phyloP scores from a whole-genome alignment of 116 monocot genomes.

The Zostera marina region DNA sequence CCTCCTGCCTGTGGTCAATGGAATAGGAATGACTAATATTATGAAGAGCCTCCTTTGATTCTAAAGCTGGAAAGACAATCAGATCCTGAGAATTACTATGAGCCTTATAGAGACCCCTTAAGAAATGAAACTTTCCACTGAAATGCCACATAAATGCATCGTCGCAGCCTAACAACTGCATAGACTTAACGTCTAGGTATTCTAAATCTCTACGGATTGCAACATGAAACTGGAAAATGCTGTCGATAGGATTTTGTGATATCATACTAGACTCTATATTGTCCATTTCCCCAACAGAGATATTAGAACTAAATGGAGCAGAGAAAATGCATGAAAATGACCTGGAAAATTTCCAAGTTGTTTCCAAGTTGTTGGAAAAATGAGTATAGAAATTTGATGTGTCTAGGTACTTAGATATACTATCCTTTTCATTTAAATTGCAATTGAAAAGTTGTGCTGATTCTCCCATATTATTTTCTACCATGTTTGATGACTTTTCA shows the following conservation, averaged over 20 bases:
- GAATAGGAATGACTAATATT: conserved; percentile 97
- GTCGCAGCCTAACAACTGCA: conserved; percentile 57
- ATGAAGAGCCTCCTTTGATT: conserved; percentile 91
- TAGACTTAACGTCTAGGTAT: conserved; percentile 87
- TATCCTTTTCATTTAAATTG: conserved; percentile 10
- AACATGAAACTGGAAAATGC: conserved; percentile 93
- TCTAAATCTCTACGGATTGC: conserved; percentile 89
- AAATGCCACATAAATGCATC: conserved; percentile 62
- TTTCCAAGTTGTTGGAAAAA: conserved; percentile 17
- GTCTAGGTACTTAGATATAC: conserved; percentile 10
- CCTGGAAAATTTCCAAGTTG: conserved; percentile 23
- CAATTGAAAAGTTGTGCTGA: conserved; percentile 24
- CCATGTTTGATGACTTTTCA: conserved; percentile 3
- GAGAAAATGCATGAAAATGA: conserved; percentile 51
- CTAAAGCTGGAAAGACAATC: conserved; percentile 96
- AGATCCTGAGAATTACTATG: conserved; percentile 98
- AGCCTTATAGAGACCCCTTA: conserved; percentile 85
- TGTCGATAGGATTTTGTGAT: conserved; percentile 62
- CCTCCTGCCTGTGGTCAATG: conserved; percentile 93
- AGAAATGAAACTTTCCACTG: conserved; percentile 81
- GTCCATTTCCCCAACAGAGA: conserved; percentile 62
- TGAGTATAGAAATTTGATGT: neutral
- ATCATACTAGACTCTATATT: conserved; percentile 27
- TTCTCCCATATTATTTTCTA: conserved; percentile 15
- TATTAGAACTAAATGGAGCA: conserved; percentile 74